Conservation (phyloP, 1,139 yeast species). For the Zygosaccharomyces sapae region DNA sequence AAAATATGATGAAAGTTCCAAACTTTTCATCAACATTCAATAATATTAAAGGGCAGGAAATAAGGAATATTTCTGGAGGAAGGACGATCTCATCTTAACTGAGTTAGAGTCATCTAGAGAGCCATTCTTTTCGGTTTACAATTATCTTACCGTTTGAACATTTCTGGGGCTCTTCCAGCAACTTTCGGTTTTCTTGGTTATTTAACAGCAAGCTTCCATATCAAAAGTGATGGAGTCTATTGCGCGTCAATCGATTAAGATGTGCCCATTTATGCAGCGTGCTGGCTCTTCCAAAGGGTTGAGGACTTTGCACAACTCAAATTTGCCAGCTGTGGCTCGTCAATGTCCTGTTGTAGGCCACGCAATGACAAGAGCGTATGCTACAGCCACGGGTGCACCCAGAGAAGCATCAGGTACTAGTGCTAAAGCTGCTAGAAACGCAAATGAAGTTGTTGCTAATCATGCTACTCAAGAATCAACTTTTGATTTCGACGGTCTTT, state of each 20-base stretch:
- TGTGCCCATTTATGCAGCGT: constrained; percentile 78
- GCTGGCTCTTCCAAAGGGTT: constrained; percentile 56
- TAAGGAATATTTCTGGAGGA: not conserved
- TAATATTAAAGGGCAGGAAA: not conserved
- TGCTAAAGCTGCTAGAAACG: constrained; percentile 40
- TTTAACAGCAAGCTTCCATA: not conserved
- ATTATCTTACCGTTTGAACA: no score
- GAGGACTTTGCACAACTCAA: constrained; percentile 48
- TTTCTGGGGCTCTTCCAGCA: no score
- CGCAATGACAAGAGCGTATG: constrained; percentile 45
- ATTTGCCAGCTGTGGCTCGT: constrained; percentile 59
- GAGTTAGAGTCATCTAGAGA: not conserved
- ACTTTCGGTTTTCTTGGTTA: no score
- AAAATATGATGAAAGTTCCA: not conserved
- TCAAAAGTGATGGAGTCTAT: constrained; percentile 63
- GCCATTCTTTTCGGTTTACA: not conserved
- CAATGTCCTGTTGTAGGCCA: constrained; percentile 87
- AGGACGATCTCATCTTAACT: not conserved
- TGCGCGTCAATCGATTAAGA: constrained; percentile 69
- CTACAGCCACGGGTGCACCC: constrained; percentile 26
- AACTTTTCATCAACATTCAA: not conserved
- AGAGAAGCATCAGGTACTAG: constrained; percentile 39
- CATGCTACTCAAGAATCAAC: constrained; percentile 42
- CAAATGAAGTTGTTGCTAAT: constrained; percentile 27
- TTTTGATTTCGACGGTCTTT: constrained; percentile 64